These are phyloP conservation scores for Glycine latifolia DNA, from an alignment of 306 rosid species.

Conservation along the genomic window DNA sequence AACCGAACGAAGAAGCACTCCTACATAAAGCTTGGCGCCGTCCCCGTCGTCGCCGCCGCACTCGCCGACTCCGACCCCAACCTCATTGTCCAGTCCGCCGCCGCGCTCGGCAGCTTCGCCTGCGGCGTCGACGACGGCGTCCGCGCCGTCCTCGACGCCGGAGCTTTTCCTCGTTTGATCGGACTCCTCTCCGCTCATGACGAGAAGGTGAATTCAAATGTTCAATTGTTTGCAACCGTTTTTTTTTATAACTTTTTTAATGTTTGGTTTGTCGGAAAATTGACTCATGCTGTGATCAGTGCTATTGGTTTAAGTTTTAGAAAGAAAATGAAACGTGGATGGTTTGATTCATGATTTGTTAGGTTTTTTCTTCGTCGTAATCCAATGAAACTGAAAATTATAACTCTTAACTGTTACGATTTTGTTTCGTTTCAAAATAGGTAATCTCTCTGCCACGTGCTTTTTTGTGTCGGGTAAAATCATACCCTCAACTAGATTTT, in stretches of 20 bases:
- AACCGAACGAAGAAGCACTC: constrained; percentile 94
- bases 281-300: neutral
- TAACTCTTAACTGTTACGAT: neutral
- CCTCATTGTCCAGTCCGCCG: constrained; percentile 89
- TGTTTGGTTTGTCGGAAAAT: constrained; percentile 28
- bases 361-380: constrained; percentile 13
- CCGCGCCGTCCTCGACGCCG: constrained; percentile 82
- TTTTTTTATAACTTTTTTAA: neutral
- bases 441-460: constrained; percentile 10
- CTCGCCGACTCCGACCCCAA: constrained; percentile 59
- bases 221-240: constrained; percentile 25
- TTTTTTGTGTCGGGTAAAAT: too few relatives aligned
- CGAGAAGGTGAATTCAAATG: constrained; percentile 66
- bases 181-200: constrained; percentile 68
- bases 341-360: constrained; percentile 20
- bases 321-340: neutral
- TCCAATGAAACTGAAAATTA: neutral
- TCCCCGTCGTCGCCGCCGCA: constrained; percentile 72
- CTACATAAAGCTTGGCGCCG: constrained; percentile 84
- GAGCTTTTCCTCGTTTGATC: constrained; percentile 69
- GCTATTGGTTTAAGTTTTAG: neutral
- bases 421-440: constrained; percentile 5
- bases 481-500: too few relatives aligned
- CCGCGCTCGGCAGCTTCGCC: constrained; percentile 88
- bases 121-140: constrained; percentile 94